Conservation (phyloP, 768 basidiomycete species). For the Rhodotorula diobovata region DNA sequence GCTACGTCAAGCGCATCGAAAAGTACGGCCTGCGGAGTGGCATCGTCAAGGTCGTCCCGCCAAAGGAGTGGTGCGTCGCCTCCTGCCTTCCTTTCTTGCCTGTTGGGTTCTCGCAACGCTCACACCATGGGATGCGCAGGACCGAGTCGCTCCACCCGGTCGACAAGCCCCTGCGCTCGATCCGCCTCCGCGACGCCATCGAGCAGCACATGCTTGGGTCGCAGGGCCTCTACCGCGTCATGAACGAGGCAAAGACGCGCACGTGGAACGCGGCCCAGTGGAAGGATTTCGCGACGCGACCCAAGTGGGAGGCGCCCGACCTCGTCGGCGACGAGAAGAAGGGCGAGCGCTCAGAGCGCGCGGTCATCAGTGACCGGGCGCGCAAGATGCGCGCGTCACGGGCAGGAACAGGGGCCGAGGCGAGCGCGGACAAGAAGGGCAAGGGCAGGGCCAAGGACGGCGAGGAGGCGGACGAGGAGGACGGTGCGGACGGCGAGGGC, state of each 20-base stretch:
- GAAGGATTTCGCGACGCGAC: constrained; percentile 68
- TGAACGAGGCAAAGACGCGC: constrained; percentile 83
- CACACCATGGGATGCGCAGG: constrained; percentile 51
- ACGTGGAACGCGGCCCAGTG: constrained; percentile 81
- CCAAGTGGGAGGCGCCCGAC: constrained; percentile 65
- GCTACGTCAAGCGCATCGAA: constrained; percentile 68
- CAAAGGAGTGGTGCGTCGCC: constrained; percentile 74
- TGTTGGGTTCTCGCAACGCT: too few species aligned
- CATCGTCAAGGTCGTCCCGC: constrained; percentile 93
- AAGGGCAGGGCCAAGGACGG: constrained; percentile 18
- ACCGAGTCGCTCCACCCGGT: constrained; percentile 66
- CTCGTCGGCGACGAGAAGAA: constrained; percentile 25
- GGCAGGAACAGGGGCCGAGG: too few species aligned
- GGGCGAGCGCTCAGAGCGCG: constrained; percentile 27
- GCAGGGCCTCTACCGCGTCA: constrained; percentile 73
- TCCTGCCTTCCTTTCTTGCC: too few species aligned
- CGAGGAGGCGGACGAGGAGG: constrained; percentile 46
- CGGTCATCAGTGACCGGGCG: constrained; percentile 40
- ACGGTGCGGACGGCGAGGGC: neutral
- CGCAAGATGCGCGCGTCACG: constrained; percentile 22
- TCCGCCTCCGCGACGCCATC: constrained; percentile 83
- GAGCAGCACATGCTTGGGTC: constrained; percentile 85
- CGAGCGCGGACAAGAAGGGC: constrained; percentile 15
- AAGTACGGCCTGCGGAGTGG: constrained; percentile 86
- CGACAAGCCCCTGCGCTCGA: constrained; percentile 61